Percentiles rank a stretch among this genome's conserved stretches.
phyloP scores from a whole-genome alignment of 306 rosid species.

The Hippophae gyantsensis region DNA sequence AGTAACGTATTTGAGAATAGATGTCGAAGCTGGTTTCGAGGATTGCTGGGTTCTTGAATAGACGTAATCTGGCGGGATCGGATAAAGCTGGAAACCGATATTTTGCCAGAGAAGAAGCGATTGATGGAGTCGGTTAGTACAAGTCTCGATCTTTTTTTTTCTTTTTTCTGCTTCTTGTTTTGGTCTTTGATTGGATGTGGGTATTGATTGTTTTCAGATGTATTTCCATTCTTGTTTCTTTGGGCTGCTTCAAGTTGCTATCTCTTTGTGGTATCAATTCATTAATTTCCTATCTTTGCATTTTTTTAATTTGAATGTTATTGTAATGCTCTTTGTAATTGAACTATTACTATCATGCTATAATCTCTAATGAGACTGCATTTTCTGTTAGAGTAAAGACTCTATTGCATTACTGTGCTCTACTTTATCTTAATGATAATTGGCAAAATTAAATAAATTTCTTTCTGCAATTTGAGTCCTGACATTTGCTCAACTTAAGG shows the following conservation, averaged over 20 bases:
- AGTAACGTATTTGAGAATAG: neutral
- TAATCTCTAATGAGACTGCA: too few species aligned
- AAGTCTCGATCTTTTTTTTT: slow-evolving; percentile 28
- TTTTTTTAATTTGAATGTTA: slow-evolving; percentile 1
- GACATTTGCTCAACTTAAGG: too few species aligned
- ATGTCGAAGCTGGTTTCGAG: slow-evolving; percentile 64
- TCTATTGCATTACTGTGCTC: too few species aligned
- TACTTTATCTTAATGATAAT: too few species aligned
- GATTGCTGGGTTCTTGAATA: slow-evolving; percentile 43
- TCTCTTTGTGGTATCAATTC: neutral
- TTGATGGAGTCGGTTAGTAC: slow-evolving; percentile 57
- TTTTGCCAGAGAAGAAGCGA: slow-evolving; percentile 49
- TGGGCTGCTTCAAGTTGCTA: slow-evolving; percentile 7
- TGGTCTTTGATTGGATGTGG: neutral
- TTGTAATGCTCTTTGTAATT: neutral
- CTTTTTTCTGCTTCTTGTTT: slow-evolving; percentile 2
- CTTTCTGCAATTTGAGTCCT: too few species aligned
- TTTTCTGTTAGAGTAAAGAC: too few species aligned
- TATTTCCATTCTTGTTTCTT: neutral
- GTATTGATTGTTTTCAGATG: neutral
- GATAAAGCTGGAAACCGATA: slow-evolving; percentile 78
- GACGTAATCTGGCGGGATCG: slow-evolving; percentile 41
- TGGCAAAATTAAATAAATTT: too few species aligned
- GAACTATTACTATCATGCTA: too few species aligned
- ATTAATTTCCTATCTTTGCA: neutral